Percentiles rank a stretch among this genome's conserved stretches.
phyloP scores from a whole-genome alignment of 1,284 basidiomycete genomes.

The Leccinum ponderosum region DNA sequence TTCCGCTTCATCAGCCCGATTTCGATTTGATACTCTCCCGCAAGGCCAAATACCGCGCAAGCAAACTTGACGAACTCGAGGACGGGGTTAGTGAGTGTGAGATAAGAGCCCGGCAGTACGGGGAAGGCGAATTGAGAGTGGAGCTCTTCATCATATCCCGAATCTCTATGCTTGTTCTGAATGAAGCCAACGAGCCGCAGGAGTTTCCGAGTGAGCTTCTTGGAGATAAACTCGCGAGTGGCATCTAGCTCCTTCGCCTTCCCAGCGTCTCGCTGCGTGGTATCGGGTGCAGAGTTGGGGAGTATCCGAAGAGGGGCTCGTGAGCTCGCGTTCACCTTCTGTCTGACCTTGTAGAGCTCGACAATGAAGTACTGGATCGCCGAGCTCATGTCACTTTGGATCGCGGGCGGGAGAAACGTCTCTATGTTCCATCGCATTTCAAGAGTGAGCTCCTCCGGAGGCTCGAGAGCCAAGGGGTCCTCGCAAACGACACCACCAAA shows the following conservation, averaged over 20 bases:
- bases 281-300: conserved; percentile 66
- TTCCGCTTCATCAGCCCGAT: conserved; percentile 89
- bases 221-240: conserved; percentile 74
- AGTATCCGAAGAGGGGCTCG: conserved; percentile 78
- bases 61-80: conserved; percentile 92
- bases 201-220: conserved; percentile 81
- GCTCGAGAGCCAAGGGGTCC: conserved; percentile 67
- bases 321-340: conserved; percentile 55
- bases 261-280: conserved; percentile 63
- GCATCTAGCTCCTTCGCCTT: conserved; percentile 73
- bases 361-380: conserved; percentile 85
- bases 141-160: conserved; percentile 58
- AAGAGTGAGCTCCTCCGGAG: conserved; percentile 66
- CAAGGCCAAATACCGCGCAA: conserved; percentile 81
- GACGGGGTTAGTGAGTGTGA: conserved; percentile 73
- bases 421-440: conserved; percentile 97
- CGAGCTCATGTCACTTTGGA: conserved; percentile 79
- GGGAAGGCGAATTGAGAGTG: conserved; percentile 79
- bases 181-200: conserved; percentile 73
- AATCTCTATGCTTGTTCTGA: conserved; percentile 64
- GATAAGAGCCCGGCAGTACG: conserved; percentile 82
- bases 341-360: conserved; percentile 81
- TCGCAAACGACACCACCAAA: conserved; percentile 89
- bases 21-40: conserved; percentile 81
- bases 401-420: conserved; percentile 83